A percentile compares a stretch with the other conserved stretches of the same genome.
These are phyloP conservation scores for Dendrobium nobile DNA, from an alignment of 106 monocot genomes.

Conservation along the genomic window DNA sequence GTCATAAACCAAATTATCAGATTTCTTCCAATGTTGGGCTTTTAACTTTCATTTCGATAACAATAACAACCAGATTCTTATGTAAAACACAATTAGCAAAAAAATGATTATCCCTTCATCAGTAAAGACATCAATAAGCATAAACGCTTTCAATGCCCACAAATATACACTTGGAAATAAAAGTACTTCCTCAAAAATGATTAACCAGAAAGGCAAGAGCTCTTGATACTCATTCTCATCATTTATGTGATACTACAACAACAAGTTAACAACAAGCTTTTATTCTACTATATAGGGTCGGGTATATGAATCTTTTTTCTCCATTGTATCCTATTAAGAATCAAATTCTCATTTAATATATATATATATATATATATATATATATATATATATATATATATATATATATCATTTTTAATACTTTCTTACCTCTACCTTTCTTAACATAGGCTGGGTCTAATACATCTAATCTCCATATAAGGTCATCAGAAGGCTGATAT, in stretches of 20 bases:
- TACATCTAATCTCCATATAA: no score
- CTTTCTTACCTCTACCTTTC: no score
- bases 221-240: slow-evolving; percentile 1
- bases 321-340: no score
- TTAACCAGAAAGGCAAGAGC: not conserved
- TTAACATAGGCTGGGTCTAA: no score
- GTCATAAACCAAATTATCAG: not conserved
- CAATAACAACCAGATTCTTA: not conserved
- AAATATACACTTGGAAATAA: not conserved
- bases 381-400: no score
- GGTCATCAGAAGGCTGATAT: no score
- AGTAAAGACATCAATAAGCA: not conserved
- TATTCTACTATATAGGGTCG: no score
- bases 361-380: no score
- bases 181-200: not conserved
- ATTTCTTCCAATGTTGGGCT: not conserved
- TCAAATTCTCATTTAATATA: no score
- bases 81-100: not conserved
- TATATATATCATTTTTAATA: no score
- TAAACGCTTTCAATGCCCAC: not conserved
- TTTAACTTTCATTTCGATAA: not conserved
- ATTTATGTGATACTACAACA: not conserved
- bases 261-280: no score
- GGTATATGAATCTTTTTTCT: no score
- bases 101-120: not conserved